Evolutionary conservation across 2,329 filamentous ascomycete species (phyloP), one percentile per base, ranked within the genome.

Genomic region (Calonectria hawksworthii): DNA sequence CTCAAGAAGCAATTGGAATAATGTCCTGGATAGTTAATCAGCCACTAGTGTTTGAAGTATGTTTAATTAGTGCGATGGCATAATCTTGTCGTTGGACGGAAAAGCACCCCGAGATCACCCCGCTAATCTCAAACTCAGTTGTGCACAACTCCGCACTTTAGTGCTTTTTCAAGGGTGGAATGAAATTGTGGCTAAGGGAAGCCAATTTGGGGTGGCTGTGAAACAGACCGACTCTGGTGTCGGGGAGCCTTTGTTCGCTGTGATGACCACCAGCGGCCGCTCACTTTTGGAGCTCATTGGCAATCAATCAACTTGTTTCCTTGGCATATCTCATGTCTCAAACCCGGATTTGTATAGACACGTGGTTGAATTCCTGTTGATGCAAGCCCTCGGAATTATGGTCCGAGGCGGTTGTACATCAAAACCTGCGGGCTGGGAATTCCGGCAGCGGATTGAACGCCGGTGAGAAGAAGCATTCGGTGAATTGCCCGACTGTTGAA

Each of bases 361-460:
- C 7, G 34, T 28, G 56, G 36, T 13, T 41, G 56, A 11, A 6
- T 41, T 41, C 3, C 16, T 36, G 11, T 38, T 41, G 14, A 63
- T 63, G 16, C 34, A 41, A 16, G 64, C 63, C 30, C 14, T 44
- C 63, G 70, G 70, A 67, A 72, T 61, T 68, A 61, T 61, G 41
- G 28, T 38, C 70, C 63, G 70, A 72, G 34, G 28, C 52, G 2
- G 67, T 72, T 23, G 36, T 44, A 18, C 16, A n/a, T 28, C n/a
- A 50, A 59, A 18, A 59, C 11, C 32, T 4, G 44, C 70, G 70
- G 70, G 47, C 16, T n/a, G 18, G 13, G 16, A 67, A 61, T 72
- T 44, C 70, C 70, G 70, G n/a, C 41, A 61, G 47, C 59, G 68
- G 59, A 56, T 36, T 30, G 34, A 64, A 54, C 18, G 5, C 68